Conservation (phyloP, 164 flowering plant genomes). For the Saururus chinensis region DNA sequence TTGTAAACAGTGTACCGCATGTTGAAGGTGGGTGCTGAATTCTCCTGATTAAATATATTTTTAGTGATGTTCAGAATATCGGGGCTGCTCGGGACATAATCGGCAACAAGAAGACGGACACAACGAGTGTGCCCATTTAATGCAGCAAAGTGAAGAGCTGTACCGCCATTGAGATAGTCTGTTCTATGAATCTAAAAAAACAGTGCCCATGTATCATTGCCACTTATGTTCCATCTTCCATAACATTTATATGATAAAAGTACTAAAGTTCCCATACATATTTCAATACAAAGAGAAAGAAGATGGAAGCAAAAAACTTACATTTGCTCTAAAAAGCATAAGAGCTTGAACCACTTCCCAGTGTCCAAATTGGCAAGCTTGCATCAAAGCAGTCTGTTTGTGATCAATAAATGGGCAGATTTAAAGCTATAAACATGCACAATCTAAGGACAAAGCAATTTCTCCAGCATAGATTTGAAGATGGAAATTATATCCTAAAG, state of each 20-base stretch:
- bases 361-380: conserved; percentile 97
- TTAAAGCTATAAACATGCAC: neutral
- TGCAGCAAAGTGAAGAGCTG: conserved; percentile 93
- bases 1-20: conserved; percentile 27
- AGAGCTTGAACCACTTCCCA: conserved; percentile 96
- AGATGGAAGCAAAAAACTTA: conserved; percentile 21
- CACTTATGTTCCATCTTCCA: neutral
- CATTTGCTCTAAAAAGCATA: conserved; percentile 72
- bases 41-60: conserved; percentile 20
- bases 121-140: conserved; percentile 86
- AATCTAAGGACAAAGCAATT: neutral
- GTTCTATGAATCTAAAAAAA: conserved; percentile 65
- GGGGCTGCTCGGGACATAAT: conserved; percentile 70
- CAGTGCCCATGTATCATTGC: neutral
- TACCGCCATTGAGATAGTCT: conserved; percentile 90
- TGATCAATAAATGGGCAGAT: neutral
- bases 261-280: neutral
- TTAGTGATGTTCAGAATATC: conserved; percentile 33
- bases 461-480: neutral
- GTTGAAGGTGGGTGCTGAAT: conserved; percentile 39
- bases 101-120: conserved; percentile 77
- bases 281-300: neutral
- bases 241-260: neutral
- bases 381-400: conserved; percentile 94
- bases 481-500: neutral